phyloP scores from a whole-genome alignment of 2,329 filamentous ascomycete species.

The Verticillium nonalfalfae region DNA sequence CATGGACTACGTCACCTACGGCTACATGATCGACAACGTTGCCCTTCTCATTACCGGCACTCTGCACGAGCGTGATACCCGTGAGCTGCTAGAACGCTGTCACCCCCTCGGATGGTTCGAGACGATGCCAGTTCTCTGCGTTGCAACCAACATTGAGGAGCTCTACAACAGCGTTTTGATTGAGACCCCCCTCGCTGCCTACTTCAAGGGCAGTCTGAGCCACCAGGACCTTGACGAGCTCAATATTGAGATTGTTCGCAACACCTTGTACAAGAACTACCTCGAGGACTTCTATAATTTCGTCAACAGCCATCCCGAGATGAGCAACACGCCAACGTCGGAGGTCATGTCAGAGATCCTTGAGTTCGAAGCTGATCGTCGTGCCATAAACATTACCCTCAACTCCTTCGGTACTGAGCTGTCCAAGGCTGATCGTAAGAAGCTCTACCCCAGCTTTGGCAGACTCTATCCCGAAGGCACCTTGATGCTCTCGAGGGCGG shows the following conservation, averaged over 20 bases:
- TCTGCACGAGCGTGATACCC: conserved; percentile 92
- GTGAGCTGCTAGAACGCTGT: conserved; percentile 90
- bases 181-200: conserved; percentile 90
- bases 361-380: conserved; percentile 92
- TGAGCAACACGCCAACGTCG: conserved; percentile 80
- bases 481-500: conserved; percentile 87
- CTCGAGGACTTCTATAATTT: conserved; percentile 96
- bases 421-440: conserved; percentile 87
- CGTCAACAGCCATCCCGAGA: conserved; percentile 81
- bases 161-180: conserved; percentile 97
- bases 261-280: conserved; percentile 99
- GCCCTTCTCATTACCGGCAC: conserved; percentile 97
- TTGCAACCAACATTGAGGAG: conserved; percentile 97
- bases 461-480: conserved; percentile 90
- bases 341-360: conserved; percentile 95
- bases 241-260: conserved; percentile 98
- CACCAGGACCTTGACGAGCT: conserved; percentile 97
- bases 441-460: conserved; percentile 90
- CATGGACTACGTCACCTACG: conserved; percentile 97
- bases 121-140: conserved; percentile 95
- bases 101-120: conserved; percentile 98
- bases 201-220: conserved; percentile 94
- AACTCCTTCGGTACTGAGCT: conserved; percentile 98
- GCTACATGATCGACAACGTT: conserved; percentile 99
- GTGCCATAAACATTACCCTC: conserved; percentile 97